Evolutionary conservation across 2,329 filamentous ascomycete species (phyloP).

Genomic region (Botrytis hyacinthi): DNA sequence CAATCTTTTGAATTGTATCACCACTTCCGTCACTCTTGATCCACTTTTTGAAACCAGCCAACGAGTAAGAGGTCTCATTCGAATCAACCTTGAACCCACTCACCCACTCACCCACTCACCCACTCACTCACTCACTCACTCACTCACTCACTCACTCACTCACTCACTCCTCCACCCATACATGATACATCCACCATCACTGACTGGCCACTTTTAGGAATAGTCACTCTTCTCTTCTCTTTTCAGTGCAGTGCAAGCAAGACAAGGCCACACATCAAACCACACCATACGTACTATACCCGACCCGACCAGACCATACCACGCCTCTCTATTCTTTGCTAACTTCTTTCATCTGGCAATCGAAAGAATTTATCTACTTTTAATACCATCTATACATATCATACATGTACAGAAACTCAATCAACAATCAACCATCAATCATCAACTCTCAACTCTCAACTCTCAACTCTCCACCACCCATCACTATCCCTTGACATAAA

Average conservation of each 20-base stretch:
- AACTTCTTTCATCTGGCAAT: no score
- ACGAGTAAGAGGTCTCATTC: neutral
- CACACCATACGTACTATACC: neutral
- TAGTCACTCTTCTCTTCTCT: neutral
- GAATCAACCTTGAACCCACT: neutral
- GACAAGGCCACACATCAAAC: neutral
- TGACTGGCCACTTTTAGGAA: neutral
- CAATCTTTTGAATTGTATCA: neutral
- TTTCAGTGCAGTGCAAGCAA: neutral
- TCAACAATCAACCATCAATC: no score
- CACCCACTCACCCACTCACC: neutral
- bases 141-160: neutral
- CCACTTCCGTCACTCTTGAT: slow-evolving; percentile 4
- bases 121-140: neutral
- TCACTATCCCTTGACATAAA: no score
- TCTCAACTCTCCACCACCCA: no score
- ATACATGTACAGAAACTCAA: no score
- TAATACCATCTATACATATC: no score
- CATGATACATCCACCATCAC: neutral
- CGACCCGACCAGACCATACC: neutral
- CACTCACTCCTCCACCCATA: no score
- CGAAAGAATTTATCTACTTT: no score
- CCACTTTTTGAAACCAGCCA: neutral
- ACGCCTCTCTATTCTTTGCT: neutral
- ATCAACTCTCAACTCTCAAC: no score